phyloP scores from a whole-genome alignment of 345 rosid species.

The Gossypium raimondii region DNA sequence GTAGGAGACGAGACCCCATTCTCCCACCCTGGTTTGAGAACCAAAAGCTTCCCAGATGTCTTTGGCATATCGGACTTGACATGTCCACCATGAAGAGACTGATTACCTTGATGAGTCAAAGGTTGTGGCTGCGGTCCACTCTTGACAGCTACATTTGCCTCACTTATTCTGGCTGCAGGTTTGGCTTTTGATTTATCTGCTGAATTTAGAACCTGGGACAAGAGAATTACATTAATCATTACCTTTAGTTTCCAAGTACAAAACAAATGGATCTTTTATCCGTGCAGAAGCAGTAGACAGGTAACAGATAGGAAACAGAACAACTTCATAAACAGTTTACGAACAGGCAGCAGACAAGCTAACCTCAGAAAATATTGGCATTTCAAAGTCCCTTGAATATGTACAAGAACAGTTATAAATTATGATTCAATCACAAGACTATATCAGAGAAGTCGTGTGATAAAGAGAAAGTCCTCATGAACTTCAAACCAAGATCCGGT shows the following conservation, averaged over 20 bases:
- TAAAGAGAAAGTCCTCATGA: no score
- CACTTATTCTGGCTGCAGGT: constrained; percentile 40
- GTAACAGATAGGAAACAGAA: no score
- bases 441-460: no score
- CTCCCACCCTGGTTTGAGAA: constrained; percentile 81
- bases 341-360: no score
- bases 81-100: constrained; percentile 50
- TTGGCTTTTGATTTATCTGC: constrained; percentile 74
- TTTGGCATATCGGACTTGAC: constrained; percentile 55
- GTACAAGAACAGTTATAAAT: no score
- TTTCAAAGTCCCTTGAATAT: no score
- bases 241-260: neutral
- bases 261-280: neutral
- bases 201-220: constrained; percentile 46
- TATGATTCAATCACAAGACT: no score
- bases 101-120: constrained; percentile 31
- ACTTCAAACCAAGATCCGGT: no score
- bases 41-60: constrained; percentile 64
- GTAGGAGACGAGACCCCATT: constrained; percentile 50
- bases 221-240: constrained; percentile 4
- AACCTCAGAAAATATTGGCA: no score
- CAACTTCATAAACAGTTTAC: no score
- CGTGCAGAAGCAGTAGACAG: neutral
- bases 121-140: constrained; percentile 49
- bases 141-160: constrained; percentile 45